Conservation (phyloP, 2,329 filamentous ascomycete species). For the Stemphylium beticola region DNA sequence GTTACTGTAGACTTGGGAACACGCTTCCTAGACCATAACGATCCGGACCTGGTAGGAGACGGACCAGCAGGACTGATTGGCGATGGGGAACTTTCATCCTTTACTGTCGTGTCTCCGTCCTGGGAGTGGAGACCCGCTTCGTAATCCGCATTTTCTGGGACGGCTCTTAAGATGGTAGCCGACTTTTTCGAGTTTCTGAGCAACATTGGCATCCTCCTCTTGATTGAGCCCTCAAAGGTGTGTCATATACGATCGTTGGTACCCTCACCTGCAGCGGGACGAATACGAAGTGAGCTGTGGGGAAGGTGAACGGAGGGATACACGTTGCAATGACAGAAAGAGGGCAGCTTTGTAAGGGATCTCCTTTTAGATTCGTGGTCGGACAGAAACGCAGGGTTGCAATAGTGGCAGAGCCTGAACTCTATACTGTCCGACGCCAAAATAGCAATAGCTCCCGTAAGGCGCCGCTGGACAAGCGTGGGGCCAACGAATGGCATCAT, state of each 20-base stretch:
- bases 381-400: conserved; percentile 14
- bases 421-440: conserved; percentile 25
- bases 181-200: conserved; percentile 29
- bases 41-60: conserved; percentile 21
- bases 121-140: conserved; percentile 42
- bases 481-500: conserved; percentile 16
- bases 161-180: conserved; percentile 45
- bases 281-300: conserved; percentile 6
- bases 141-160: conserved; percentile 35
- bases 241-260: background rate
- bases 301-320: conserved; percentile 3
- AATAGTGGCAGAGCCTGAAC: conserved; percentile 26
- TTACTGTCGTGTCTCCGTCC: conserved; percentile 46
- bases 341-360: conserved; percentile 16
- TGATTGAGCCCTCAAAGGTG: background rate
- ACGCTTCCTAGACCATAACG: conserved; percentile 25
- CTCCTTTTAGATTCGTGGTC: conserved; percentile 13
- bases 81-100: conserved; percentile 28
- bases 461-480: conserved; percentile 13
- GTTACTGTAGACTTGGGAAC: conserved; percentile 10
- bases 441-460: conserved; percentile 27
- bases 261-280: background rate
- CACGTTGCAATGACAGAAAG: background rate
- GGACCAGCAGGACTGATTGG: conserved; percentile 22
- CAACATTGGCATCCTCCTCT: conserved; percentile 28